phyloP scores from a whole-genome alignment of 164 flowering plant species.

The Sedum album region DNA sequence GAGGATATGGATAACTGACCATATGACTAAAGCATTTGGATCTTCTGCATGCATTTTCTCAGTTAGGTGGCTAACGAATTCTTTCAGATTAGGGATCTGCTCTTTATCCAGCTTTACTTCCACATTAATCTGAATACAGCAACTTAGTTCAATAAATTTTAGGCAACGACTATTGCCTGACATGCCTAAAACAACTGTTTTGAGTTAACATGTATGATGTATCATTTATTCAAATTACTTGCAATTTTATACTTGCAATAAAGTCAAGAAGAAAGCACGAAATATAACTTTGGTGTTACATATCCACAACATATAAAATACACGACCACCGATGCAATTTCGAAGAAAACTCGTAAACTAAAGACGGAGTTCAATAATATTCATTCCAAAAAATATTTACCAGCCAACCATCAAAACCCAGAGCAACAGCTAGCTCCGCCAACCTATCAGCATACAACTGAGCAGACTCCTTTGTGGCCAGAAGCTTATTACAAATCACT shows the following conservation, averaged over 20 bases:
- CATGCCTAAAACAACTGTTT: no score
- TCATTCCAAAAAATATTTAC: slow-evolving; percentile 24
- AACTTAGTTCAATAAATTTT: background rate
- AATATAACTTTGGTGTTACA: no score
- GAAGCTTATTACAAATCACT: no score
- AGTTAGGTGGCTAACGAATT: slow-evolving; percentile 67
- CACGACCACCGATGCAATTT: no score
- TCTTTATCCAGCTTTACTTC: slow-evolving; percentile 45
- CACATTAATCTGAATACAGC: slow-evolving; percentile 62
- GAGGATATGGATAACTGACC: slow-evolving; percentile 30
- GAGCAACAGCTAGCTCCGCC: slow-evolving; percentile 63
- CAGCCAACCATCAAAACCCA: slow-evolving; percentile 99
- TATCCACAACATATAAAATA: no score
- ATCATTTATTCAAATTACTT: no score
- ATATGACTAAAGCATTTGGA: slow-evolving; percentile 77
- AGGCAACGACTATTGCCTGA: background rate
- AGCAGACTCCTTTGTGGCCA: slow-evolving; percentile 63
- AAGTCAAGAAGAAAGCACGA: no score
- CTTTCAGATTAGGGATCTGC: slow-evolving; percentile 63
- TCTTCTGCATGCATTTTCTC: slow-evolving; percentile 53
- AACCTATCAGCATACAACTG: slow-evolving; percentile 71
- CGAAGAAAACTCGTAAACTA: background rate
- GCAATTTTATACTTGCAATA: no score
- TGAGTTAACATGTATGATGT: no score
- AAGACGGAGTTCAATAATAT: no score